These are phyloP conservation scores for Xylariomycetidae sp. DNA, from an alignment of 2,329 filamentous ascomycete species.

Conservation along the genomic window DNA sequence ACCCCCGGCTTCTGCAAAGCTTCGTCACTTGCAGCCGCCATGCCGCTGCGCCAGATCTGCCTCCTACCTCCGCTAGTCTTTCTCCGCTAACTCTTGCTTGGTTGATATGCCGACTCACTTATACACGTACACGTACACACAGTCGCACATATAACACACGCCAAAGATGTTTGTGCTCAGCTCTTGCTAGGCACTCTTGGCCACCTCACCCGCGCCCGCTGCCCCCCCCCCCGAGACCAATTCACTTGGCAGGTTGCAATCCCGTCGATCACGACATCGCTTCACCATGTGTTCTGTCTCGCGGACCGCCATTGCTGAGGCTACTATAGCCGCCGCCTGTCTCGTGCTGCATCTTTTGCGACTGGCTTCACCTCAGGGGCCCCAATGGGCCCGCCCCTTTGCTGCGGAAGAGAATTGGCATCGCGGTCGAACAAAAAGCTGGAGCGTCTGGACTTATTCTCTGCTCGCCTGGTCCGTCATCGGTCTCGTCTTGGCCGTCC, in stretches of 20 bases:
- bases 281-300: slow-evolving; percentile 15
- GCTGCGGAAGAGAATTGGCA: slow-evolving; percentile 31
- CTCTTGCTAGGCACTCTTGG: too few species aligned
- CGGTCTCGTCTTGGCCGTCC: slow-evolving; percentile 29
- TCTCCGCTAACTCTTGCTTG: too few species aligned
- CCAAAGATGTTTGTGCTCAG: too few species aligned
- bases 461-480: slow-evolving; percentile 27
- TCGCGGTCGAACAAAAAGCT: slow-evolving; percentile 19
- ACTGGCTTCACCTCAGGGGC: slow-evolving; percentile 24
- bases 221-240: too few species aligned
- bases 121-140: too few species aligned
- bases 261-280: not conserved
- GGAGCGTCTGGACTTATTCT: slow-evolving; percentile 34
- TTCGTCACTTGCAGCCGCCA: too few species aligned
- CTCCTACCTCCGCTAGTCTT: too few species aligned
- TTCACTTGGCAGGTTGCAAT: not conserved
- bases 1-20: too few species aligned
- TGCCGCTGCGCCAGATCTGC: too few species aligned
- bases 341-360: slow-evolving; percentile 23
- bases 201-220: too few species aligned
- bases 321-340: slow-evolving; percentile 24
- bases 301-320: slow-evolving; percentile 21
- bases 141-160: too few species aligned
- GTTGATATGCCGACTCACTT: too few species aligned
- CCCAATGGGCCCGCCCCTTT: slow-evolving; percentile 37